Evolutionary conservation across 2,329 filamentous ascomycete genomes (phyloP), one percentile per base, ranked within the genome.

Genomic region (Hortaea werneckii): DNA sequence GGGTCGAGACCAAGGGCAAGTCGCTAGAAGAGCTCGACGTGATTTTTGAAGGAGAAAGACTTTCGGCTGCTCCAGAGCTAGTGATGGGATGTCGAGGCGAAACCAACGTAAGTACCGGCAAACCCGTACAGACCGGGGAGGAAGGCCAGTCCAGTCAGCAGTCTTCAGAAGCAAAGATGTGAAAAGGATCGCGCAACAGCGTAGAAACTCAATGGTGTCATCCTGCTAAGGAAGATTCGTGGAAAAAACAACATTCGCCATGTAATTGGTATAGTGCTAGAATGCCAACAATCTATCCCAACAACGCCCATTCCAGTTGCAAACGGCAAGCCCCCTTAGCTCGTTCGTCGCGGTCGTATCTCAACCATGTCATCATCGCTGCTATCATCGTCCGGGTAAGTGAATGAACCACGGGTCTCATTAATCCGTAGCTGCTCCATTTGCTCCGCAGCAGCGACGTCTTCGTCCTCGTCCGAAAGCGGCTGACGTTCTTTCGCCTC

Each of bases 401-500:
- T 51, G 49, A 56, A 55, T 37, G 52, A 50, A 26, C 54, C 47
- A 30, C 47, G 46, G n/a, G 47, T 50, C 26, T 37, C 35, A 29
- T 37, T 43, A 30, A 30, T n/a, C 9, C 28, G 37, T 45, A 45
- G 12, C 29, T 44, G 37, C 40, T 48, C 47, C 40, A 54, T 46
- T 27, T 37, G 32, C 30, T 41, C 30, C 29, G 39, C 43, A 37
- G 50, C 53, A 28, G 51, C 51, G 9, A 54, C 54, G n/a, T 56
- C 57, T 6, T 61, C 56, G 4, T 58, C 61, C 27, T 61, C 59
- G 30, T 56, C 58, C 45, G 57, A 59, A 43, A 65, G 46, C 38
- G 57, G 54, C 38, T 37, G 49, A 13, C 63, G 48, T 34, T 57
- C 53, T 49, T 62, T 63, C 5, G 61, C 63, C 49, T 65, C 62